A percentile compares a stretch with the other conserved stretches of the same genome.
These are phyloP conservation scores for Microthyrium microscopicum DNA, from an alignment of 2,329 filamentous ascomycete species.

Conservation along the genomic window DNA sequence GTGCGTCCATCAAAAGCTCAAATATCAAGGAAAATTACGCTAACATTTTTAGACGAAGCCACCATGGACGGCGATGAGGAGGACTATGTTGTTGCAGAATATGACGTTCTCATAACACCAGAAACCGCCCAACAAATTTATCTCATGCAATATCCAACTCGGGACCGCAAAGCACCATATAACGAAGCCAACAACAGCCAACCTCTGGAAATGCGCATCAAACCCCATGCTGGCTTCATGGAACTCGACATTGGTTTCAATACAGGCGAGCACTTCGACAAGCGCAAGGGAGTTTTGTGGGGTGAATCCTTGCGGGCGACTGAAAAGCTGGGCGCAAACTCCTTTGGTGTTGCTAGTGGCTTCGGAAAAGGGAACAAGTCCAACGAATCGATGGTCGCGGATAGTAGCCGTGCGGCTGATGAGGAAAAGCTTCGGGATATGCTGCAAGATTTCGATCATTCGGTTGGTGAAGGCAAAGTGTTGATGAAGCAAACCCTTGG, in stretches of 20 bases:
- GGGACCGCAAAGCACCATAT: slow-evolving; percentile 46
- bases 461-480: slow-evolving; percentile 51
- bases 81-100: slow-evolving; percentile 37
- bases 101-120: slow-evolving; percentile 72
- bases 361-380: slow-evolving; percentile 4
- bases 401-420: not conserved
- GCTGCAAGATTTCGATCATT: slow-evolving; percentile 44
- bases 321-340: slow-evolving; percentile 24
- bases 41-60: not conserved
- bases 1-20: too few species aligned
- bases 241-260: slow-evolving; percentile 84
- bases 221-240: slow-evolving; percentile 64
- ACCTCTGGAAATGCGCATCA: slow-evolving; percentile 64
- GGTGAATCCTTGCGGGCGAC: slow-evolving; percentile 53
- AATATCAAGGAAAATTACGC: too few species aligned
- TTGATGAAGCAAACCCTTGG: slow-evolving; percentile 70
- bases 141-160: slow-evolving; percentile 80
- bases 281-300: slow-evolving; percentile 65
- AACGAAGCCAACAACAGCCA: slow-evolving; percentile 36
- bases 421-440: slow-evolving; percentile 8
- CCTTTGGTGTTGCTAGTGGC: slow-evolving; percentile 7
- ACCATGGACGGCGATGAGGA: slow-evolving; percentile 16
- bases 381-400: slow-evolving; percentile 1
- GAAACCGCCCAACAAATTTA: slow-evolving; percentile 42
- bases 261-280: slow-evolving; percentile 60